Evolutionary conservation across 768 basidiomycete genomes (phyloP), one percentile per base, ranked within the genome.

Genomic region (Psilocybe subaeruginosa): DNA sequence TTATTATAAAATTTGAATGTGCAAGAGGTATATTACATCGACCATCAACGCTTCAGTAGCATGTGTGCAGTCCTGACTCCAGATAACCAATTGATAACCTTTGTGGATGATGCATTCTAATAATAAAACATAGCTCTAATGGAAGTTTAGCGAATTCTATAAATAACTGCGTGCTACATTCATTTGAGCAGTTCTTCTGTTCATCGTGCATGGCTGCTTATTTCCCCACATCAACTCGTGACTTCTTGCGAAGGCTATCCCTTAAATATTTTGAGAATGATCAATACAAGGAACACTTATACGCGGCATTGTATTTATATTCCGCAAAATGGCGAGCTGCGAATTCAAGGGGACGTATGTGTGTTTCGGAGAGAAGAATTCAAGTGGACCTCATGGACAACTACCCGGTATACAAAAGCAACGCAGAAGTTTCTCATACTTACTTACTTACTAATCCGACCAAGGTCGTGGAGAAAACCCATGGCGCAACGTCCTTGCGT

Each of bases 211-310:
- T 9, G 50, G n/a, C 23, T 23, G 23, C 23, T 19, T 33, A 14
- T 53, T 53, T 53, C 51, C 51, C 51, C 51, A 37, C 51, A 53
- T 4, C 27, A 27, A 19, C 51, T 53, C 51, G 31, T 53, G 51
- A 53, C 51, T 53, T 17, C 51, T 31, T 53, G 6, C 33, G 16
- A 29, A 50, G 50, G 33, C 11, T 35, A 35, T 11, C 33, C 33
- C 33, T 35, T 11, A 11, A 7, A 35, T 23, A 11, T 35, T 35
- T 11, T 35, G 33, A 35, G 33, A 35, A 35, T 35, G 33, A 35
- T 35, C 7, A 43, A 43, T 43, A n/a, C 7, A 43, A 43, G 41
- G n/a, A 43, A 17, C 14, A n/a, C 41, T 8, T 43, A 43, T 8
- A n/a, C 41, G 4, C 41, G 11, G 11, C 33, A 35, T 5, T 4